A percentile compares a stretch with the other conserved stretches of the same genome.
phyloP scores from a whole-genome alignment of 345 rosid genomes.

The Acer saccharum region DNA sequence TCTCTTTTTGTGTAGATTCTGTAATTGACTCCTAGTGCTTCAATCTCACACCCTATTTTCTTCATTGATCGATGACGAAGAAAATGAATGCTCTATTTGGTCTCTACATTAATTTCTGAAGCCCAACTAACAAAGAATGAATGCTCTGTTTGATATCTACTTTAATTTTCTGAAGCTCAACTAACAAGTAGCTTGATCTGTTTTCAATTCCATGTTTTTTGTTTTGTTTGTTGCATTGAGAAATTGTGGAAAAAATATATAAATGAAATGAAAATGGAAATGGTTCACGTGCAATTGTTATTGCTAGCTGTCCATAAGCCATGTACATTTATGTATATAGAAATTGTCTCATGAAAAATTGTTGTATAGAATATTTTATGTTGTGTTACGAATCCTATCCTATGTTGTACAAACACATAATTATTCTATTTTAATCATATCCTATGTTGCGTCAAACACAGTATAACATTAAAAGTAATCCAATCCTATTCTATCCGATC shows the following conservation, averaged over 20 bases:
- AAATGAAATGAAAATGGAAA: not conserved
- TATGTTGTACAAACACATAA: no score
- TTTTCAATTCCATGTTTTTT: not conserved
- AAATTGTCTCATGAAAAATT: not conserved
- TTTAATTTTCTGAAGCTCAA: constrained; percentile 3
- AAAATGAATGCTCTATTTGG: constrained; percentile 21
- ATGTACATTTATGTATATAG: not conserved
- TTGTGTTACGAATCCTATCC: no score
- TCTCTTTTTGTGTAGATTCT: constrained; percentile 39
- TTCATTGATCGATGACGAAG: constrained; percentile 55
- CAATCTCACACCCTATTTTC: constrained; percentile 85
- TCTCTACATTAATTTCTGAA: constrained; percentile 1
- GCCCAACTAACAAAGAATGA: constrained; percentile 18
- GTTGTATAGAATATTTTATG: not conserved
- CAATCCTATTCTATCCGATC: no score
- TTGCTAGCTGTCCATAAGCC: not conserved
- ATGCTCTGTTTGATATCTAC: constrained; percentile 1
- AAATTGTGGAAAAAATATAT: not conserved
- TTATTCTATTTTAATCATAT: no score
- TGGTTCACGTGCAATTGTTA: constrained; percentile 9
- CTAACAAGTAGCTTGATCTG: not conserved
- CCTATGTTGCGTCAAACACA: no score
- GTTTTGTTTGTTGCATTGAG: not conserved
- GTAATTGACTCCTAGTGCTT: constrained; percentile 75
- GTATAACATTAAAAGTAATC: no score